Base-by-base conservation (phyloP, 2,329 filamentous ascomycete genomes). In the Hymenoscyphus repandus region DNA sequence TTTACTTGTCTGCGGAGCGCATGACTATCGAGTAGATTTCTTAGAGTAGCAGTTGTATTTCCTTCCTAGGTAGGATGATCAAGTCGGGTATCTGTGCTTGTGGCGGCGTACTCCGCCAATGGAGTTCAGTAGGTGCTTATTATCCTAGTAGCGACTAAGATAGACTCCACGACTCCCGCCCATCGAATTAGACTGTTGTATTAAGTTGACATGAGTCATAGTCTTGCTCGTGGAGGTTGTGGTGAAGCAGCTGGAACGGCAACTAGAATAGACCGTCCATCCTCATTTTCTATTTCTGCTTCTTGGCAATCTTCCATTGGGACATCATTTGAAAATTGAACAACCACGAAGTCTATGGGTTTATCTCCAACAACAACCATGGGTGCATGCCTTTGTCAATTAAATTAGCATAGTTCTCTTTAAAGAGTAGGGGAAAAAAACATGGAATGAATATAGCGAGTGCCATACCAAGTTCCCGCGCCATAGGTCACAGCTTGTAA, bases 401-500 rank as follows among this genome's bases (percentile, higher is more conserved):
- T 12, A 27, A n/a, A 17, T 51, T 18, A 51, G 49, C 20, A 38
- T 38, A 13, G 20, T 9, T n/a, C 13, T 0, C 13, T 33, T 20
- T 13, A 13, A 17, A 15, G 22, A 13, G 12, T 30, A 18, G 31
- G 18, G n/a, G 20, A 40, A 11, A 20, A n/a, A 32, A 9, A n/a
- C 11, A 6, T 5, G 33, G 38, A 22, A 9, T 9, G 13, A 37
- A 43, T 31, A 38, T 18, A 6, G 20, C 15, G 20, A 5, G 15
- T 7, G 11, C 7, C 38, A 43, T 43, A 50, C 92, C 85, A 99
- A 48, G 90, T 96, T 5, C 90, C 93, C 1, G 88, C 83, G 1
- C 80, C 90, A 68, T 97, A 99, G 2, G 90, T 96, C 12, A 99
- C 89, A 10, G 90, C 91, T 72, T 96, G 90, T 20, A 78, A 76